phyloP scores from a whole-genome alignment of 306 rosid genomes.

The Cyamopsis tetragonoloba region DNA sequence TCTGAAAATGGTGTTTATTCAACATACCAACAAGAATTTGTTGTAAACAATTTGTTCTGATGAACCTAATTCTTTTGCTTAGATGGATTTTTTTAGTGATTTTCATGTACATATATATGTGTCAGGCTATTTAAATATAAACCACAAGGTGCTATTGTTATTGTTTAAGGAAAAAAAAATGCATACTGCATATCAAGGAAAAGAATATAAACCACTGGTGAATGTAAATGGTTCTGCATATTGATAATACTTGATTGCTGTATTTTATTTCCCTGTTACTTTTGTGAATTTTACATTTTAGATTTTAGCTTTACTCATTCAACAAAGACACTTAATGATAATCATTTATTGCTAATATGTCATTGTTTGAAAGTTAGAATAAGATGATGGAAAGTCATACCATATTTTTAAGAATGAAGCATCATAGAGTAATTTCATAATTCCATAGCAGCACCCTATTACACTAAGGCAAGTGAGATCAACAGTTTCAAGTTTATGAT shows the following conservation, averaged over 20 bases:
- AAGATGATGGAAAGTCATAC: not conserved
- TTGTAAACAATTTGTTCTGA: slow-evolving; percentile 44
- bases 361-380: not conserved
- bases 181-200: slow-evolving; percentile 7
- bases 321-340: not conserved
- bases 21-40: slow-evolving; percentile 29
- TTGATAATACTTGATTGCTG: slow-evolving; percentile 12
- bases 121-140: slow-evolving; percentile 30
- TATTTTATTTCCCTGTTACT: not conserved
- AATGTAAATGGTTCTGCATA: slow-evolving; percentile 25
- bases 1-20: slow-evolving; percentile 44
- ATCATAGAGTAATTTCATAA: not conserved
- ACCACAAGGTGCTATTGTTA: slow-evolving; percentile 32
- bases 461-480: not conserved
- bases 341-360: not conserved
- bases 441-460: no score
- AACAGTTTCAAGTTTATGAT: not conserved
- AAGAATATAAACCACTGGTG: slow-evolving; percentile 22
- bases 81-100: slow-evolving; percentile 26
- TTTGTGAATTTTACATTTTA: not conserved
- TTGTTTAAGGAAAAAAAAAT: slow-evolving; percentile 29
- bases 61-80: slow-evolving; percentile 54
- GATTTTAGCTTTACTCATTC: not conserved
- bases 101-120: slow-evolving; percentile 37
- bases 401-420: not conserved